Conservation (phyloP, 495 filamentous ascomycete species). For the Tuber magnatum region DNA sequence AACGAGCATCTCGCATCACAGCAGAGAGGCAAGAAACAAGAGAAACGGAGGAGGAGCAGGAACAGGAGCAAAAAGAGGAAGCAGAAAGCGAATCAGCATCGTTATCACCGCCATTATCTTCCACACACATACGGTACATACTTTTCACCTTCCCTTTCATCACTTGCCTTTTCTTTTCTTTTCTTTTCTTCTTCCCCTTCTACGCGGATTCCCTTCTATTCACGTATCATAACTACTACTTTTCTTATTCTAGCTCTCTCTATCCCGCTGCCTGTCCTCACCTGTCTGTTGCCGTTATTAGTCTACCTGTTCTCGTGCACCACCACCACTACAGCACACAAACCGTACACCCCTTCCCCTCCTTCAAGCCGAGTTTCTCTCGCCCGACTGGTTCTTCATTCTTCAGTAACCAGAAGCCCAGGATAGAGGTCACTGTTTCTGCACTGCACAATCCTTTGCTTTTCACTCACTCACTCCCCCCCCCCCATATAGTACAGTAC, state of each 20-base stretch:
- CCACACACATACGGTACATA: background rate
- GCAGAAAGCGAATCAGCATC: background rate
- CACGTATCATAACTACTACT: background rate
- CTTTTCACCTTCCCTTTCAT: background rate
- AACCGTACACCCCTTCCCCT: background rate
- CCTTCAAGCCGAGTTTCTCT: background rate
- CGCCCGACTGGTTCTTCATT: background rate
- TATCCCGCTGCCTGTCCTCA: background rate
- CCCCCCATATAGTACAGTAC: background rate
- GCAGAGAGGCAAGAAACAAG: background rate
- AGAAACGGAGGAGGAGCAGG: background rate
- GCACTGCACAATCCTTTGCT: background rate
- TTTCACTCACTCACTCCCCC: background rate
- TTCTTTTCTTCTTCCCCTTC: background rate
- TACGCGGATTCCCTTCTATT: background rate
- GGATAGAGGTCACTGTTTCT: constrained; percentile 3
- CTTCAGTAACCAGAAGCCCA: background rate
- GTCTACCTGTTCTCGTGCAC: background rate
- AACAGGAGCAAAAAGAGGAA: background rate
- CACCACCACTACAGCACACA: background rate
- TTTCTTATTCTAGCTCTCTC: background rate
- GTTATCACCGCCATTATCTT: background rate
- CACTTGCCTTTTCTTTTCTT: background rate
- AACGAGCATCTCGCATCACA: background rate
- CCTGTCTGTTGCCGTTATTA: background rate